Evolutionary conservation across 2,329 filamentous ascomycete genomes (phyloP).

Genomic region (Ophiocordyceps robertsii): DNA sequence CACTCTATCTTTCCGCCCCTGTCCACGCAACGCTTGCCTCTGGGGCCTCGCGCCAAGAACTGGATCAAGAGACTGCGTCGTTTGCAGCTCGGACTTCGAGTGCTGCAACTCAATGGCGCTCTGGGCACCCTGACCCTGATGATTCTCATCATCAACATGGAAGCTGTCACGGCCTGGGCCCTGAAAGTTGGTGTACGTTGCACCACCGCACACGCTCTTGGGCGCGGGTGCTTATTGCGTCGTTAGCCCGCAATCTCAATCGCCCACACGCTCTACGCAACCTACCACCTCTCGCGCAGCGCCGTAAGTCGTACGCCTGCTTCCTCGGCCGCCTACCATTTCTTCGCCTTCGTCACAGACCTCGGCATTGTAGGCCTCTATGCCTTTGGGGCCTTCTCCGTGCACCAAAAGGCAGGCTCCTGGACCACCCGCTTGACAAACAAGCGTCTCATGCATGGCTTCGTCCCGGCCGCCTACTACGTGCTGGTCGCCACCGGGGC

Average conservation of each 20-base stretch:
- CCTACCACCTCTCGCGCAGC: constrained; percentile 66
- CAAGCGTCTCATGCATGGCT: constrained; percentile 38
- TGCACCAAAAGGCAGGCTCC: constrained; percentile 24
- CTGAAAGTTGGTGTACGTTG: constrained; percentile 63
- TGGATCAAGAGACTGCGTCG: constrained; percentile 57
- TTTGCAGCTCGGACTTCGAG: constrained; percentile 54
- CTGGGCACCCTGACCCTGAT: constrained; percentile 60
- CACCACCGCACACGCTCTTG: background rate
- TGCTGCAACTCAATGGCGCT: constrained; percentile 54
- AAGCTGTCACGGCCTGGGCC: constrained; percentile 56
- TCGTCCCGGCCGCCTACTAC: constrained; percentile 57
- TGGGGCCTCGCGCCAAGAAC: constrained; percentile 57
- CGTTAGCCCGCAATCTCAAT: constrained; percentile 61
- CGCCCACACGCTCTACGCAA: constrained; percentile 59
- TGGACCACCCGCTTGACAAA: constrained; percentile 61
- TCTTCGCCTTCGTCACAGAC: constrained; percentile 69
- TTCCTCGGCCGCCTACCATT: constrained; percentile 78
- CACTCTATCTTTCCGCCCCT: constrained; percentile 52
- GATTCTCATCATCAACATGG: constrained; percentile 60
- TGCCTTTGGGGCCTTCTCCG: constrained; percentile 36
- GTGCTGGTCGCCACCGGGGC: constrained; percentile 48
- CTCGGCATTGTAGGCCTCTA: constrained; percentile 40
- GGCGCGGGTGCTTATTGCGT: background rate
- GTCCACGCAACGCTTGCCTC: constrained; percentile 45
- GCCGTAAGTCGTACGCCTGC: constrained; percentile 59